phyloP scores from a whole-genome alignment of 208 protist species.

The Leishmania amazonensis region DNA sequence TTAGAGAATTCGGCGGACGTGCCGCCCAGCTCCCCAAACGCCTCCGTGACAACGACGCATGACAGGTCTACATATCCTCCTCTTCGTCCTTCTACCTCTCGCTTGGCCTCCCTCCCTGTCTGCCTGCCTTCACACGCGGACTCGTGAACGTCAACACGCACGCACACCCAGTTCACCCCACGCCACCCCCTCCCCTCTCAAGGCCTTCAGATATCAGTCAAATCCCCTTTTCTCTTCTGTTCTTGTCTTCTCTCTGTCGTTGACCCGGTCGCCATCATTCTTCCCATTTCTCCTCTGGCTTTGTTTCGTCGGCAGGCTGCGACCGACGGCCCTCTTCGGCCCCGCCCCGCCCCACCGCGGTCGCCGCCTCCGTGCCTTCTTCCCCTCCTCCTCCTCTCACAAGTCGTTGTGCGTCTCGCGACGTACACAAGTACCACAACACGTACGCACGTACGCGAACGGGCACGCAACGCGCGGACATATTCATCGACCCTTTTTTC shows the following conservation, averaged over 20 bases:
- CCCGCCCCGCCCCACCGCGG: background rate
- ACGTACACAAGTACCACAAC: too few species aligned
- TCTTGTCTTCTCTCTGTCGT: background rate
- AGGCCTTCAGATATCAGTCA: background rate
- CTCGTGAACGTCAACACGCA: background rate
- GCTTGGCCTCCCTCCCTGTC: conserved; percentile 18
- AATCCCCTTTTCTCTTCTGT: background rate
- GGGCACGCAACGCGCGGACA: too few species aligned
- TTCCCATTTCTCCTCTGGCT: background rate
- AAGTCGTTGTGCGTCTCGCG: too few species aligned
- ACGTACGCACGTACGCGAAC: too few species aligned
- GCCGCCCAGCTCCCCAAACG: background rate
- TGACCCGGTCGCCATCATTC: background rate
- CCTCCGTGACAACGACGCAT: background rate
- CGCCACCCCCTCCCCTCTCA: background rate
- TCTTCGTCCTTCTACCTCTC: conserved; percentile 3
- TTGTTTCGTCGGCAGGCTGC: background rate
- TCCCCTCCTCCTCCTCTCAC: too few species aligned
- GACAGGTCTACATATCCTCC: background rate
- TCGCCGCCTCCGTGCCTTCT: background rate
- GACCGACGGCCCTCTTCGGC: background rate
- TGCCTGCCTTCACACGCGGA: background rate
- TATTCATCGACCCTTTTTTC: too few species aligned
- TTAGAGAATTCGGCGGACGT: background rate
- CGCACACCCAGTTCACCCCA: background rate